A percentile compares a stretch with the other conserved stretches of the same genome.
Conservation (phyloP, 2,329 filamentous ascomycete species). For the Apiospora hydei region DNA sequence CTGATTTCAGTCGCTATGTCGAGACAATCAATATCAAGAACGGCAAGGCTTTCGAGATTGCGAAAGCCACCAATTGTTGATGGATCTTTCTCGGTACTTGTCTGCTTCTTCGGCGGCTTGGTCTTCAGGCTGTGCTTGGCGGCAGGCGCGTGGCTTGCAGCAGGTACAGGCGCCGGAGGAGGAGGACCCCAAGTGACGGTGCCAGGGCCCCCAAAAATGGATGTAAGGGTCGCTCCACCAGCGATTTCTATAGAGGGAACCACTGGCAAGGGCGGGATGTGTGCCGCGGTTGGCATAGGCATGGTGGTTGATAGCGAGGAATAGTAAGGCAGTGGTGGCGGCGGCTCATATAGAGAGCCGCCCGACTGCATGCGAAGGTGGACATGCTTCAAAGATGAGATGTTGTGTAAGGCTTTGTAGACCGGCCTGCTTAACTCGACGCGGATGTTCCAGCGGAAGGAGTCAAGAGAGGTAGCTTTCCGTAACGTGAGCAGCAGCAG, state of each 20-base stretch:
- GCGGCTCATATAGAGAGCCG: constrained; percentile 59
- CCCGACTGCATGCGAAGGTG: constrained; percentile 67
- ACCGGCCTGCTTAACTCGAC: constrained; percentile 67
- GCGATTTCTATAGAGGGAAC: constrained; percentile 6
- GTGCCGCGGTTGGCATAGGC: constrained; percentile 20
- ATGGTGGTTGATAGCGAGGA: background rate
- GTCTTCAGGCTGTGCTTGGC: constrained; percentile 47
- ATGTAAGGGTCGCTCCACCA: background rate
- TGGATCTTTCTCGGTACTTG: constrained; percentile 46
- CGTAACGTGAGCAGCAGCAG: constrained; percentile 63
- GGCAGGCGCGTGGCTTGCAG: constrained; percentile 42
- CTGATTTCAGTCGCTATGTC: constrained; percentile 64
- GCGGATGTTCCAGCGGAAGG: constrained; percentile 69
- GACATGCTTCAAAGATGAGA: constrained; percentile 58
- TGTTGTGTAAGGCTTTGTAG: constrained; percentile 63
- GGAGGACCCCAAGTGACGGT: constrained; percentile 26
- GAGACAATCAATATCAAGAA: constrained; percentile 68
- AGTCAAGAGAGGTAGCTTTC: constrained; percentile 61
- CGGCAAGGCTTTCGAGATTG: constrained; percentile 57
- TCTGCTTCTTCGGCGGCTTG: constrained; percentile 43
- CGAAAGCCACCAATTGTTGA: constrained; percentile 65
- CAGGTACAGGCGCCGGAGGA: constrained; percentile 37
- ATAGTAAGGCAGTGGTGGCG: constrained; percentile 53
- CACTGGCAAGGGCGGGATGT: background rate
- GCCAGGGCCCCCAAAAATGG: constrained; percentile 24